Conservation (phyloP, 176 grass and related monocot genomes). For the Calamus simplicifolius region DNA sequence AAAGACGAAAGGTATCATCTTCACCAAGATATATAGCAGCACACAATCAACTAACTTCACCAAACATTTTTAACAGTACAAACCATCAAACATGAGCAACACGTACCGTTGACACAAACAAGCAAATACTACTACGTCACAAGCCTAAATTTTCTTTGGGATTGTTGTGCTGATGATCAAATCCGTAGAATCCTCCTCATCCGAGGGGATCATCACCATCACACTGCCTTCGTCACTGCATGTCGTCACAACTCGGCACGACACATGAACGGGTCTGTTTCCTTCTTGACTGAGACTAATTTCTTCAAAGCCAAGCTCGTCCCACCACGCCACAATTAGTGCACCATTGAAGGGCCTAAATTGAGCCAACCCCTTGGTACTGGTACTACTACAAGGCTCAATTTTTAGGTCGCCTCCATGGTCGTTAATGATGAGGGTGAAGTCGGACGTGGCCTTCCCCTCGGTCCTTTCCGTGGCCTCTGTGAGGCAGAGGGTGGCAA, state of each 20-base stretch:
- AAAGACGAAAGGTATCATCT: too few species aligned
- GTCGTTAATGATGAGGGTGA: conserved; percentile 28
- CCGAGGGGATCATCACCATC: conserved; percentile 27
- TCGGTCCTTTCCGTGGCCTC: conserved; percentile 18
- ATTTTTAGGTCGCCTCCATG: conserved; percentile 17
- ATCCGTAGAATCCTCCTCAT: background rate
- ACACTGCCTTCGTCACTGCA: conserved; percentile 32
- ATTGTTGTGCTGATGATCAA: background rate
- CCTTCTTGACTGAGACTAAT: conserved; percentile 35
- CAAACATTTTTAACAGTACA: too few species aligned
- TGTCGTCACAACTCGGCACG: conserved; percentile 27
- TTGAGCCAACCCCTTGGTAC: background rate
- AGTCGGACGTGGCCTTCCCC: background rate
- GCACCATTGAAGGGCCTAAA: background rate
- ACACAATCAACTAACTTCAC: too few species aligned
- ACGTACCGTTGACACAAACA: too few species aligned
- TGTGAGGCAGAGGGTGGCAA: conserved; percentile 33
- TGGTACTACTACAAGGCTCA: conserved; percentile 19
- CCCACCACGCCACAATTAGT: conserved; percentile 28
- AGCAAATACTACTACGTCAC: too few species aligned
- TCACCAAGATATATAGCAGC: too few species aligned
- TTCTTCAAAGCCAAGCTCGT: conserved; percentile 52
- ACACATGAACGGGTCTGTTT: conserved; percentile 51
- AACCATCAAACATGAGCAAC: too few species aligned
- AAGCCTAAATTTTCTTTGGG: background rate